These are phyloP conservation scores for Aspergillus spinulosporus DNA, from an alignment of 2,329 filamentous ascomycete species.

Conservation along the genomic window DNA sequence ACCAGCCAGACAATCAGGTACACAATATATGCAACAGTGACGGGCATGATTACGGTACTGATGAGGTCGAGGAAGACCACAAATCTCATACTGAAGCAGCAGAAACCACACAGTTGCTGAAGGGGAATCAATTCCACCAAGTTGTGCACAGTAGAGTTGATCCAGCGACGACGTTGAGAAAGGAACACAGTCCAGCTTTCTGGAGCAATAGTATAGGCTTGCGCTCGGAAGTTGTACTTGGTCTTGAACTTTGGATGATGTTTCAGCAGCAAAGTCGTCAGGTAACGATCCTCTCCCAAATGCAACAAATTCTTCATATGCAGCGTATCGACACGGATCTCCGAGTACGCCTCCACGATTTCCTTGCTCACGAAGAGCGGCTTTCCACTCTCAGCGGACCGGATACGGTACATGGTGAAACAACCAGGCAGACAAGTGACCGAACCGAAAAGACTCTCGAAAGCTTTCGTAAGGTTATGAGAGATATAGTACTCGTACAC, in stretches of 20 bases:
- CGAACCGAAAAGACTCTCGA: constrained; percentile 94
- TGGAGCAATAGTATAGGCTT: constrained; percentile 96
- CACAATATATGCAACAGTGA: constrained; percentile 82
- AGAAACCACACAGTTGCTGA: constrained; percentile 95
- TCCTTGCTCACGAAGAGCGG: constrained; percentile 94
- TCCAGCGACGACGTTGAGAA: constrained; percentile 98
- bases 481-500: constrained; percentile 99
- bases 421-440: constrained; percentile 97
- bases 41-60: constrained; percentile 87
- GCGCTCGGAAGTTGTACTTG: constrained; percentile 88
- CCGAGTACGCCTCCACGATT: constrained; percentile 81
- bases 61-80: constrained; percentile 92
- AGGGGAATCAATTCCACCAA: constrained; percentile 92
- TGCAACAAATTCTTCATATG: constrained; percentile 99
- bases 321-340: constrained; percentile 93
- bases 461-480: constrained; percentile 94
- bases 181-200: constrained; percentile 93
- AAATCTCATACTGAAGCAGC: constrained; percentile 99
- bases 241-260: constrained; percentile 94
- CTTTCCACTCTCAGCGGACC: constrained; percentile 90
- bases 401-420: constrained; percentile 98
- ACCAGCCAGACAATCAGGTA: constrained; percentile 81
- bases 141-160: constrained; percentile 99
- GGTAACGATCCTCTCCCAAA: constrained; percentile 93
- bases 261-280: constrained; percentile 92